These are phyloP conservation scores for Suhomyces tanzawaensis DNA, from an alignment of 805 yeast species.

Conservation along the genomic window DNA sequence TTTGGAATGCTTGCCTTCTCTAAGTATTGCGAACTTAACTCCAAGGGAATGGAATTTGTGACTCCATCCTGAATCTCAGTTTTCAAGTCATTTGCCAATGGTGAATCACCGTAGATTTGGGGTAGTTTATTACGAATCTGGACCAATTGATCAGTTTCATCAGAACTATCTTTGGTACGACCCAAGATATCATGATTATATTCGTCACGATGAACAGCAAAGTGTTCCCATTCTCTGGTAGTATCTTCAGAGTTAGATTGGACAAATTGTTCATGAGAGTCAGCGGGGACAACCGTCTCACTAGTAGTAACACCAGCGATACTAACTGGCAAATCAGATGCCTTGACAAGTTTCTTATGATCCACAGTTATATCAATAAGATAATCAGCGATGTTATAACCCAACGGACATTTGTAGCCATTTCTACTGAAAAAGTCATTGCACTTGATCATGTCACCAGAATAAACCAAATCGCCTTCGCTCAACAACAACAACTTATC, in stretches of 20 bases:
- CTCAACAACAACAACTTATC: slow-evolving; percentile 79
- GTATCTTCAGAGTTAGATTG: slow-evolving; percentile 40
- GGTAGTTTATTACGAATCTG: slow-evolving; percentile 29
- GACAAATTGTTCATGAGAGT: slow-evolving; percentile 31
- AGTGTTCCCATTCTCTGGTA: slow-evolving; percentile 84
- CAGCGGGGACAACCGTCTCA: slow-evolving; percentile 8
- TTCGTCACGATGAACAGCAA: slow-evolving; percentile 77
- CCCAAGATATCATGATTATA: slow-evolving; percentile 31
- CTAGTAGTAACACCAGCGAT: slow-evolving; percentile 7
- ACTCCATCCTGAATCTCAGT: slow-evolving; percentile 33
- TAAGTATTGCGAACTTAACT: slow-evolving; percentile 31
- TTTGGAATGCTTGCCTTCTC: slow-evolving; percentile 56
- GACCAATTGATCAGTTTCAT: slow-evolving; percentile 20
- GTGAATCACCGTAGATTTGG: slow-evolving; percentile 35
- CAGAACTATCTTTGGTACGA: slow-evolving; percentile 13
- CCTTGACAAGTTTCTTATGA: slow-evolving; percentile 31
- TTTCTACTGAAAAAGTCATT: slow-evolving; percentile 69
- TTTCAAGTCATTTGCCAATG: slow-evolving; percentile 39
- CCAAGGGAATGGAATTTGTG: slow-evolving; percentile 23
- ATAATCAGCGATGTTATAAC: slow-evolving; percentile 92
- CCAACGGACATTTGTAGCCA: slow-evolving; percentile 83
- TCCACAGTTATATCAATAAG: slow-evolving; percentile 87
- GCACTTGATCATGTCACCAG: slow-evolving; percentile 79
- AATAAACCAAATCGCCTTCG: slow-evolving; percentile 80
- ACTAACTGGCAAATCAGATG: slow-evolving; percentile 3